phyloP scores from a whole-genome alignment of 306 rosid species.

The Begonia masoniana region DNA sequence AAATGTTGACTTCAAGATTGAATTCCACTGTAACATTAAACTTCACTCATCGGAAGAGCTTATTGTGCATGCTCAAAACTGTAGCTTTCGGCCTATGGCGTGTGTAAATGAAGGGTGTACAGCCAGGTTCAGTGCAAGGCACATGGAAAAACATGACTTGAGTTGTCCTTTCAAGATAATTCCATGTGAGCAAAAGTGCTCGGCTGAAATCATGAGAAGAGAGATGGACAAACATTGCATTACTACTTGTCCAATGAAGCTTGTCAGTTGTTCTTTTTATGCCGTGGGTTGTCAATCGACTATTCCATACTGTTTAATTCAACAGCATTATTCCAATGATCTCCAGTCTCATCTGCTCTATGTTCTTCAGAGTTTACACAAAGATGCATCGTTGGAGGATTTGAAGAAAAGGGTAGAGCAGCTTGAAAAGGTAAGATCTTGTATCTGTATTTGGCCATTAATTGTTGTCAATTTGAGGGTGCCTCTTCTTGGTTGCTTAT shows the following conservation, averaged over 20 bases:
- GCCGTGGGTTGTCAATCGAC: conserved; percentile 56
- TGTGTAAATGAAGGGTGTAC: conserved; percentile 61
- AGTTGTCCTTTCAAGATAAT: conserved; percentile 68
- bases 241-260: conserved; percentile 78
- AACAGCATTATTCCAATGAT: conserved; percentile 37
- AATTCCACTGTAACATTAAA: conserved; percentile 42
- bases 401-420: conserved; percentile 35
- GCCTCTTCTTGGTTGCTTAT: neutral
- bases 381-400: conserved; percentile 38
- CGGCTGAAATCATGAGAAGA: conserved; percentile 48
- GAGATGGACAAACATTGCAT: conserved; percentile 89
- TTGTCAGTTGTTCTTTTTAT: conserved; percentile 73
- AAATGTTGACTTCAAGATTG: conserved; percentile 62
- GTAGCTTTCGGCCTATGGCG: conserved; percentile 40
- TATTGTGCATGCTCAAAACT: conserved; percentile 27
- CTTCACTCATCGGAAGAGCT: conserved; percentile 36
- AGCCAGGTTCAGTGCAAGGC: conserved; percentile 39
- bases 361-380: conserved; percentile 42
- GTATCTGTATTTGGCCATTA: neutral
- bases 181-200: conserved; percentile 70
- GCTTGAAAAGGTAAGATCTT: conserved; percentile 42
- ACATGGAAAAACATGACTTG: conserved; percentile 51
- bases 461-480: neutral
- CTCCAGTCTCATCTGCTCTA: conserved; percentile 41
- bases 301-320: conserved; percentile 37